Conservation (phyloP, 352 stramenopile species). For the Pythium vanterpoolii region DNA sequence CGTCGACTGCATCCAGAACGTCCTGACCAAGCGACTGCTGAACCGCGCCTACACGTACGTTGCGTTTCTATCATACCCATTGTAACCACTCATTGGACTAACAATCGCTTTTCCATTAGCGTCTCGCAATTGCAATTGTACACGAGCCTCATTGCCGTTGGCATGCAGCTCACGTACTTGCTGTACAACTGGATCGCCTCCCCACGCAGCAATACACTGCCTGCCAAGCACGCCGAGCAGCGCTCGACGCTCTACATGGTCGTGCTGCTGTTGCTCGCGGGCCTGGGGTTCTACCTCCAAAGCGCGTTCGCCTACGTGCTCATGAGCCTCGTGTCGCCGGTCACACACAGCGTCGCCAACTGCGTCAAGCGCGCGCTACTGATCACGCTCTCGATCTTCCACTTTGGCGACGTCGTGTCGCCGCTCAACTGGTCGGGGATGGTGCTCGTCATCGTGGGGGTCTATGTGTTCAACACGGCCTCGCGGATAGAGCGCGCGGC, state of each 20-base stretch:
- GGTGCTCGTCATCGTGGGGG: constrained; percentile 80
- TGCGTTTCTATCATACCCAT: neutral
- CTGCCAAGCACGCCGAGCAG: constrained; percentile 13
- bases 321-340: constrained; percentile 89
- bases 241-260: constrained; percentile 45
- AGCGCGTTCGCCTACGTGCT: constrained; percentile 89
- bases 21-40: constrained; percentile 87
- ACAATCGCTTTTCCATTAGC: too few relatives aligned
- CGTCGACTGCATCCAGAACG: constrained; percentile 91
- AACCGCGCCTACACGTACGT: constrained; percentile 75
- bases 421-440: constrained; percentile 83
- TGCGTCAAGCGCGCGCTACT: constrained; percentile 89
- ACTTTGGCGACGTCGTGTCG: constrained; percentile 86
- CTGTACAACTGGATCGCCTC: constrained; percentile 57
- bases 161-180: constrained; percentile 84
- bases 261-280: constrained; percentile 56
- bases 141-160: constrained; percentile 81
- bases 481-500: constrained; percentile 57
- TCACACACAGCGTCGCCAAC: constrained; percentile 90
- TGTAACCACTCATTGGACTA: neutral
- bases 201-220: constrained; percentile 26
- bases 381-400: constrained; percentile 89
- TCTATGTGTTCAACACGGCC: constrained; percentile 85
- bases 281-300: constrained; percentile 89
- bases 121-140: constrained; percentile 88